Conservation (phyloP, 2,329 filamentous ascomycete species). For the Cryphonectria carpinicola region DNA sequence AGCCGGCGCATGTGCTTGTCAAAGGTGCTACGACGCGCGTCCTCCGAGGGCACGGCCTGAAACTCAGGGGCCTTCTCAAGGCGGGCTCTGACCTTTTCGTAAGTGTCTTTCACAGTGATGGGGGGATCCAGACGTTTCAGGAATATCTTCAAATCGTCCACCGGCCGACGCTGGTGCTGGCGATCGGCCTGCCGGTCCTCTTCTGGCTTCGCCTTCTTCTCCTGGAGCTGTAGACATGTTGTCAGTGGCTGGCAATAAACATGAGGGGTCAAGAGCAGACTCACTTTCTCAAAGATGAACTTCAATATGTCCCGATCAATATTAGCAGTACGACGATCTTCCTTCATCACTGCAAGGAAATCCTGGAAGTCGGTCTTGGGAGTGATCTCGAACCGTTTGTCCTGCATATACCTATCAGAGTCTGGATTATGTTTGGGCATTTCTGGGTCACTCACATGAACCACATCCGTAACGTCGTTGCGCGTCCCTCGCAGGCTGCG, state of each 20-base stretch:
- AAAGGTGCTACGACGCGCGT: slow-evolving; percentile 80
- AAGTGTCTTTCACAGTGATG: slow-evolving; percentile 76
- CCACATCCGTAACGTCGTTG: slow-evolving; percentile 84
- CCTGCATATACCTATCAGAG: slow-evolving; percentile 57
- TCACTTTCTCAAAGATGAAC: slow-evolving; percentile 81
- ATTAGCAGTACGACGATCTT: slow-evolving; percentile 85
- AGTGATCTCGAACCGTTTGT: slow-evolving; percentile 89
- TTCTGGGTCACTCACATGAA: slow-evolving; percentile 67
- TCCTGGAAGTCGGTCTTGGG: slow-evolving; percentile 86
- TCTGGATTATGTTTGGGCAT: slow-evolving; percentile 25
- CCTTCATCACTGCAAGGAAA: slow-evolving; percentile 79
- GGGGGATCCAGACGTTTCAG: slow-evolving; percentile 92
- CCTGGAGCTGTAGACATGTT: slow-evolving; percentile 65
- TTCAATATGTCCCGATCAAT: slow-evolving; percentile 79
- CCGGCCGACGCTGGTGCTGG: slow-evolving; percentile 74
- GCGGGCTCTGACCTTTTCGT: slow-evolving; percentile 82
- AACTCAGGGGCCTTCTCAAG: slow-evolving; percentile 85
- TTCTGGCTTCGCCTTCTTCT: slow-evolving; percentile 79
- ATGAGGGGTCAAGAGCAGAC: slow-evolving; percentile 34
- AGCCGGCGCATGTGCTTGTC: slow-evolving; percentile 89
- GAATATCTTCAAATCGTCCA: slow-evolving; percentile 81
- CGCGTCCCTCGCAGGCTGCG: slow-evolving; percentile 78
- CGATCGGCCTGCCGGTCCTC: slow-evolving; percentile 87
- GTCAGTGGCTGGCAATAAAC: slow-evolving; percentile 27
- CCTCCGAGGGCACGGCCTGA: slow-evolving; percentile 79